Evolutionary conservation across 768 basidiomycete genomes (phyloP), one percentile per base, ranked within the genome.

Genomic region (Phaeolepiota aurea): DNA sequence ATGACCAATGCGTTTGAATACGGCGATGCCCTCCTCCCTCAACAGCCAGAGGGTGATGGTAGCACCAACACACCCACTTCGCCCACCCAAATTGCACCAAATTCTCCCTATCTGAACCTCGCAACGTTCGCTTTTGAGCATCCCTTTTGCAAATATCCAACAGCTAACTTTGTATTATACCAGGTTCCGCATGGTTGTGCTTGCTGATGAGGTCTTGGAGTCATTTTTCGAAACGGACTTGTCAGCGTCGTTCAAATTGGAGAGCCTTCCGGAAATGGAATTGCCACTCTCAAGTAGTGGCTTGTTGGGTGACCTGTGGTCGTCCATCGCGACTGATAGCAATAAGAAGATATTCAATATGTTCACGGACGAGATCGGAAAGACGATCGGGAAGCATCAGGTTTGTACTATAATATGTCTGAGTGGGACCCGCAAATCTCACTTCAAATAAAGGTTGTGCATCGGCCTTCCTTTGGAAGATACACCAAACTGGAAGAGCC

Each of bases 1-100:
- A 93, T 98, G 82, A 86, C 92, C 28, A 98, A 99, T 53, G 90
- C 94, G 0, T 99, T 97, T 52, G 96, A 99, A 55, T 97, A 93
- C 43, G 96, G 92, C 2, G 92, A 96, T 63, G 83, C 90, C n/a
- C 70, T 90, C n/a, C 64, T 87, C 12, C 84, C 83, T 31, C 66
- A 68, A 50, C n/a, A n/a, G n/a, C 47, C 65, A 12, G 70, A 72
- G 30, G 43, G 47, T 23, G 49, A 47, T 10, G 43, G 59, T 41
- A 14, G n/a, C 16, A 57, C 62, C 40, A 49, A 48, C 19, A 48
- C 56, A 54, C 66, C 60, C 20, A 49, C 55, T 40, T 58, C 62
- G 0, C 71, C 74, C 20, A 72, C 61, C 33, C 57, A 63, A 38
- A 68, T 84, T 32, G 76, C 77, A 11, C 73, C 82, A 15, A 93